phyloP scores from a whole-genome alignment of 1,139 yeast species.

The Zygoascus meyerae region DNA sequence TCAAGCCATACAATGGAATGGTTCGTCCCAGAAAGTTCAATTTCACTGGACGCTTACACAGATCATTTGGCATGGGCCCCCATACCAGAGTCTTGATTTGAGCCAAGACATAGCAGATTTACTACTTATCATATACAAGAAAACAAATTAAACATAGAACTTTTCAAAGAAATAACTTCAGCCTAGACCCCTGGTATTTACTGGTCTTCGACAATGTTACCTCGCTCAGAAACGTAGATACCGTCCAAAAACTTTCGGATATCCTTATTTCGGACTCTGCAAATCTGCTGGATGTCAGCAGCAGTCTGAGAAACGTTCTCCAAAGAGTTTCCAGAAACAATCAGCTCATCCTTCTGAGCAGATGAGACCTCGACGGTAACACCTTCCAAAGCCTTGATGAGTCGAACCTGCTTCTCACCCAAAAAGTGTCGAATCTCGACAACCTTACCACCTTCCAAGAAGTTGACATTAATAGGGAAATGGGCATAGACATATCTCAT shows the following conservation, averaged over 20 bases:
- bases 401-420: slow-evolving; percentile 97
- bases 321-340: slow-evolving; percentile 91
- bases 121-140: slow-evolving; percentile 9
- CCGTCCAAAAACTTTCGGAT: slow-evolving; percentile 99
- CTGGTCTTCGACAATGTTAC: slow-evolving; percentile 67
- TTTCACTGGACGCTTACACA: neutral
- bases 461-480: slow-evolving; percentile 99
- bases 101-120: slow-evolving; percentile 23
- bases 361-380: slow-evolving; percentile 83
- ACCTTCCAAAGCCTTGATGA: slow-evolving; percentile 80
- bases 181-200: no score
- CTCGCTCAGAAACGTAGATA: slow-evolving; percentile 98
- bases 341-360: slow-evolving; percentile 89
- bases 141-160: neutral
- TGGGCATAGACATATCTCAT: slow-evolving; percentile 99
- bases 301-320: slow-evolving; percentile 98
- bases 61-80: slow-evolving; percentile 9
- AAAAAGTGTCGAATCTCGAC: slow-evolving; percentile 99
- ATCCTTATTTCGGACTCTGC: slow-evolving; percentile 99
- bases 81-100: slow-evolving; percentile 19
- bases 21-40: neutral
- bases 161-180: slow-evolving; percentile 8
- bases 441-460: slow-evolving; percentile 64
- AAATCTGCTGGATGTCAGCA: slow-evolving; percentile 97
- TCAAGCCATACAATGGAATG: no score